Evolutionary conservation across 345 rosid species (phyloP).

Genomic region (Camelina neglecta): DNA sequence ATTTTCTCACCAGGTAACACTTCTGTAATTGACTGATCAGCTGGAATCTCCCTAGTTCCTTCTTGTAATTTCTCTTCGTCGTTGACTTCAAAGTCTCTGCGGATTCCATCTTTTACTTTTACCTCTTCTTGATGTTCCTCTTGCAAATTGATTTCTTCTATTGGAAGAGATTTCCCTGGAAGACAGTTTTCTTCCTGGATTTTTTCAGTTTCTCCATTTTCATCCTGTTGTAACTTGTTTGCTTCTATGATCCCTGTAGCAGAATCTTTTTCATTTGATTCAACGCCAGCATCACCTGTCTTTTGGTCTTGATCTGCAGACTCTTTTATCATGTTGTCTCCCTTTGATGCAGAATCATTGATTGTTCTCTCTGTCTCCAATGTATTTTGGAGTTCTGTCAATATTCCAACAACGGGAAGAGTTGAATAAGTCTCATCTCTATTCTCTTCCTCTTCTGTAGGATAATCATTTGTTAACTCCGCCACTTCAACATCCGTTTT

Average conservation of each 20-base stretch:
- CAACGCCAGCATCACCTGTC: neutral
- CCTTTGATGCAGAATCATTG: slow-evolving; percentile 5
- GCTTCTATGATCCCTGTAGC: slow-evolving; percentile 7
- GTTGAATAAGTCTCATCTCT: slow-evolving; percentile 28
- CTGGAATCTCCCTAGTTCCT: slow-evolving; percentile 27
- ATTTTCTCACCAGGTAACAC: slow-evolving; percentile 42
- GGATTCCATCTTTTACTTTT: slow-evolving; percentile 7
- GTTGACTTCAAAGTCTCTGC: slow-evolving; percentile 13
- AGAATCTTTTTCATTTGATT: slow-evolving; percentile 13
- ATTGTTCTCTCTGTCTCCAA: slow-evolving; percentile 31
- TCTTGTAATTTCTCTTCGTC: slow-evolving; percentile 22
- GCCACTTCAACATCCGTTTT: slow-evolving; percentile 20
- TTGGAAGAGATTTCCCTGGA: neutral
- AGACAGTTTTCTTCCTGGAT: neutral
- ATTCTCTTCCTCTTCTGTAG: slow-evolving; percentile 32
- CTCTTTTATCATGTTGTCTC: neutral
- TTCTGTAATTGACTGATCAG: slow-evolving; percentile 30
- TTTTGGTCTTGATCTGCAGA: neutral
- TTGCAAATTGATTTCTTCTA: slow-evolving; percentile 12
- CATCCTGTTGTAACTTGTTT: neutral
- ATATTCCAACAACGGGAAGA: slow-evolving; percentile 41
- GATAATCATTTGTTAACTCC: slow-evolving; percentile 22
- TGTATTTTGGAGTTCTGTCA: slow-evolving; percentile 38
- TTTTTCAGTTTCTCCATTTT: slow-evolving; percentile 8
- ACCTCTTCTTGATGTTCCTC: slow-evolving; percentile 27